Base-by-base conservation (phyloP, 805 yeast species). In the Hanseniaspora valbyensis region DNA sequence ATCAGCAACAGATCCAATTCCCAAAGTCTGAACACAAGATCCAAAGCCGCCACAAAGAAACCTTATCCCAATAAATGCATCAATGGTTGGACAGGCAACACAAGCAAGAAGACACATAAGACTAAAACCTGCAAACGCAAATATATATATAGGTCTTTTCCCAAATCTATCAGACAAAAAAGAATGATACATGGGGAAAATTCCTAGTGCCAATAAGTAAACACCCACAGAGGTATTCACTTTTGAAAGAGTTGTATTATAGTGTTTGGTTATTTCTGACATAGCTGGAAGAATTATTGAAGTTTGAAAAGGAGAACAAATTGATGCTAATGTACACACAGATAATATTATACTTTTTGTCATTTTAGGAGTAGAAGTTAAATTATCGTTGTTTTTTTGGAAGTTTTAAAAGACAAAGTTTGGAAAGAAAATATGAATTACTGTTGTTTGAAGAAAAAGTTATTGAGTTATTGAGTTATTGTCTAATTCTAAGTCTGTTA, bases 171-270 rank as follows among this genome's bases (percentile, higher is more conserved):
- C 95, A 37, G 88, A 78, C 52, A 83, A 73, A 9, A 81, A 76
- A 6, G 90, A 81, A 95, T 95, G 87, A 92, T 95, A 86, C 41
- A 87, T 60, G 2, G 95, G 95, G 58, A 84, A 78, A 1, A 87
- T 69, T 14, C 95, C 95, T 32, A 87, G 59, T 0, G 88, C 71
- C 12, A 85, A 59, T 25, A 85, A 65, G 61, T 85, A 87, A 12
- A 86, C 73, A 56, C 95, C 95, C 46, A 85, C 86, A 2, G 90
- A 78, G 16, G 85, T 71, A 59, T 85, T 86, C 24, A 85, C 85
- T 58, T 76, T 70, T 26, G 78, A 67, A 1, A 73, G 73, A 4
- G 76, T 59, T 0, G 94, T 80, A 39, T 79, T 41, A 16, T 83
- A 70, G 16, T 76, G 77, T 1, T 56, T 54, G 4, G 74, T 73